Evolutionary conservation across 805 yeast genomes (phyloP).

Genomic region (Ogataea minuta): DNA sequence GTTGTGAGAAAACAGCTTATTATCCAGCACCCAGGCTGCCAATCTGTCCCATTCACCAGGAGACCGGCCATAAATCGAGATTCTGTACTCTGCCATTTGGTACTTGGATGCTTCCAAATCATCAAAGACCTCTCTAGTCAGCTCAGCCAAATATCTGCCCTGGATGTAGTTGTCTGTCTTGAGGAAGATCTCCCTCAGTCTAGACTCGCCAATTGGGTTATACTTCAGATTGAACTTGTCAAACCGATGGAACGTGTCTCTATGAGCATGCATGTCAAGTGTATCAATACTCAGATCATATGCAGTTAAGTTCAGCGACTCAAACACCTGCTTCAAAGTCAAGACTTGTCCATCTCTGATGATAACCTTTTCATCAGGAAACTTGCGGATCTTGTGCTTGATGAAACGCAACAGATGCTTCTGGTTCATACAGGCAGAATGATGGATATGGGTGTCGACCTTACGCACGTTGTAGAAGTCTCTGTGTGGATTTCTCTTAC

Average conservation of each 20-base stretch:
- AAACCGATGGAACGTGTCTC: constrained; percentile 95
- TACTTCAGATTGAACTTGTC: constrained; percentile 96
- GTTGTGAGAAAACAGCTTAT: constrained; percentile 85
- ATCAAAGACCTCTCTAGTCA: constrained; percentile 88
- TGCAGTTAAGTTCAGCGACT: constrained; percentile 86
- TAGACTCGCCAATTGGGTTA: constrained; percentile 97
- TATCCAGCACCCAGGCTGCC: constrained; percentile 93
- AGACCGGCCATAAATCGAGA: constrained; percentile 90
- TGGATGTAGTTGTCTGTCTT: constrained; percentile 92
- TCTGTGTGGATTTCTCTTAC: constrained; percentile 92
- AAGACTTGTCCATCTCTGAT: constrained; percentile 88
- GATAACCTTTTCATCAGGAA: constrained; percentile 86
- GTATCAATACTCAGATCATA: constrained; percentile 96
- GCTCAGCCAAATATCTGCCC: constrained; percentile 88
- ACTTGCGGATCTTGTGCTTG: constrained; percentile 86
- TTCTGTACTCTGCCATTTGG: constrained; percentile 96
- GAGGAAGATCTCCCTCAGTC: constrained; percentile 91
- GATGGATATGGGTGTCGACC: constrained; percentile 98
- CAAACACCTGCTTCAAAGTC: constrained; percentile 85
- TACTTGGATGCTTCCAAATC: constrained; percentile 94
- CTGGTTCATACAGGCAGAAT: constrained; percentile 98
- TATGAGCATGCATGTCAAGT: constrained; percentile 98
- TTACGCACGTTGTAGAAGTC: constrained; percentile 96
- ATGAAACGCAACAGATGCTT: constrained; percentile 92
- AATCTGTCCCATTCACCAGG: constrained; percentile 92